Evolutionary conservation across 352 stramenopile species (phyloP).

Genomic region (Globisporangium perplexum): DNA sequence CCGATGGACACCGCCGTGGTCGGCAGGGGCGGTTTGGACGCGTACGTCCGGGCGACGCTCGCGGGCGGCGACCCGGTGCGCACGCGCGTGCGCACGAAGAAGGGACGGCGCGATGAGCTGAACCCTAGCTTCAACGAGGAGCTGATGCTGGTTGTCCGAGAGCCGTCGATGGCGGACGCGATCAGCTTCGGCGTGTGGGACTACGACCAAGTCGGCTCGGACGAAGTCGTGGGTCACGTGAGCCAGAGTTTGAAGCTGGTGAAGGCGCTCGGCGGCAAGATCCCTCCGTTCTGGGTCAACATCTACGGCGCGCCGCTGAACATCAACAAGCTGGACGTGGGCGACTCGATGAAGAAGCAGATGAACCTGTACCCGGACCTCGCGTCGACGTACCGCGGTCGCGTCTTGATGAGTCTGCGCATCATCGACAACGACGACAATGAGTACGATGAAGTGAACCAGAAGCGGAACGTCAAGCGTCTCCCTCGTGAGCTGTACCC

Average conservation of each 20-base stretch:
- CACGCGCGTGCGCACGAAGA: conserved; percentile 63
- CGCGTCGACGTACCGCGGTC: conserved; percentile 75
- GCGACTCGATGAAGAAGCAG: conserved; percentile 25
- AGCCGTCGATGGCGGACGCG: conserved; percentile 16
- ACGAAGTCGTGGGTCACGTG: conserved; percentile 55
- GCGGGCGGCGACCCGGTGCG: conserved; percentile 30
- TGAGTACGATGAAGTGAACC: conserved; percentile 61
- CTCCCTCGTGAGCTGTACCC: conserved; percentile 43
- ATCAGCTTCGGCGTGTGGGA: conserved; percentile 54
- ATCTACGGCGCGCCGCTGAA: conserved; percentile 62
- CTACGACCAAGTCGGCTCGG: conserved; percentile 55
- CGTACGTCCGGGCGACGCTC: conserved; percentile 47
- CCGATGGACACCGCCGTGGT: conserved; percentile 56
- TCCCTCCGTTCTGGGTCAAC: conserved; percentile 63
- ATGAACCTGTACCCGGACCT: conserved; percentile 60
- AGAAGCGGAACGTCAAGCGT: conserved; percentile 55
- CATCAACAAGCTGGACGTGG: conserved; percentile 29
- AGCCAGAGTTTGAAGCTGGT: conserved; percentile 32
- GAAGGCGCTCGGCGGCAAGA: conserved; percentile 17
- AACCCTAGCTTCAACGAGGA: conserved; percentile 62
- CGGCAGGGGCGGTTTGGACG: conserved; percentile 57
- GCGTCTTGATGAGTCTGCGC: conserved; percentile 59
- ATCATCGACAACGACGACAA: conserved; percentile 46
- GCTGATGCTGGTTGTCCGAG: conserved; percentile 43
- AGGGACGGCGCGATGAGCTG: conserved; percentile 52